A percentile compares a stretch with the other conserved stretches of the same genome.
phyloP scores from a whole-genome alignment of 2,329 filamentous ascomycete species.

The Apiospora koreana region DNA sequence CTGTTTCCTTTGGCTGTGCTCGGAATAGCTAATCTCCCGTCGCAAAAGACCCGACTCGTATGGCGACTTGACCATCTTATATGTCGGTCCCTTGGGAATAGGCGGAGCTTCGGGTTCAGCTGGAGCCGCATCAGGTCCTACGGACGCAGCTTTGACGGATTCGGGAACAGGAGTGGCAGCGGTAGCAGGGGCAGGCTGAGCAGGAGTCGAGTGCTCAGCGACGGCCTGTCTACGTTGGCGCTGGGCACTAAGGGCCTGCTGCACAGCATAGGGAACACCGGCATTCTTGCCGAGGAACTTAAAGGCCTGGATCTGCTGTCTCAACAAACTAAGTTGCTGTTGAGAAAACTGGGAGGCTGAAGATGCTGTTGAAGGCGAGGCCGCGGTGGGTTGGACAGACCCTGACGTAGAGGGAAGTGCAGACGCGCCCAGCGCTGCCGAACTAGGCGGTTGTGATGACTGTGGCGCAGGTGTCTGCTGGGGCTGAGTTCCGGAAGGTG shows the following conservation, averaged over 20 bases:
- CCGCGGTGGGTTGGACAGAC: conserved; percentile 33
- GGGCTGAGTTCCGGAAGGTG: conserved; percentile 28
- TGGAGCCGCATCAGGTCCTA: conserved; percentile 31
- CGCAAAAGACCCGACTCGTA: conserved; percentile 58
- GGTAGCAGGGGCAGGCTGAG: conserved; percentile 40
- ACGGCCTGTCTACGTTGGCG: conserved; percentile 66
- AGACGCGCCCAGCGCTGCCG: conserved; percentile 39
- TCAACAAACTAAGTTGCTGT: conserved; percentile 76
- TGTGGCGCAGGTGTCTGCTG: conserved; percentile 36
- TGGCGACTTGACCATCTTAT: conserved; percentile 76
- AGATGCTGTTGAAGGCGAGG: conserved; percentile 33
- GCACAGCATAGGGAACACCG: conserved; percentile 75
- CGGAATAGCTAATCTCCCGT: conserved; percentile 71
- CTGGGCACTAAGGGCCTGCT: conserved; percentile 80
- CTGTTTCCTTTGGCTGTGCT: conserved; percentile 75
- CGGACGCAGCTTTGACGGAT: conserved; percentile 34
- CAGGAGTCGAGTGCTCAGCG: conserved; percentile 46
- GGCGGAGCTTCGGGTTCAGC: conserved; percentile 30
- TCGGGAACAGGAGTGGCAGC: conserved; percentile 38
- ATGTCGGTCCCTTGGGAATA: conserved; percentile 50
- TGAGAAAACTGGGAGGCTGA: conserved; percentile 63
- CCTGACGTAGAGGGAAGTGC: conserved; percentile 38
- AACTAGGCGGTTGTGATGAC: conserved; percentile 36
- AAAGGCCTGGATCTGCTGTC: conserved; percentile 89
- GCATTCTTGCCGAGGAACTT: conserved; percentile 87